A percentile compares a stretch with the other conserved stretches of the same genome.
Evolutionary conservation across 2,329 filamentous ascomycete species (phyloP).

Genomic region (Phaeomoniella chlamydospora): DNA sequence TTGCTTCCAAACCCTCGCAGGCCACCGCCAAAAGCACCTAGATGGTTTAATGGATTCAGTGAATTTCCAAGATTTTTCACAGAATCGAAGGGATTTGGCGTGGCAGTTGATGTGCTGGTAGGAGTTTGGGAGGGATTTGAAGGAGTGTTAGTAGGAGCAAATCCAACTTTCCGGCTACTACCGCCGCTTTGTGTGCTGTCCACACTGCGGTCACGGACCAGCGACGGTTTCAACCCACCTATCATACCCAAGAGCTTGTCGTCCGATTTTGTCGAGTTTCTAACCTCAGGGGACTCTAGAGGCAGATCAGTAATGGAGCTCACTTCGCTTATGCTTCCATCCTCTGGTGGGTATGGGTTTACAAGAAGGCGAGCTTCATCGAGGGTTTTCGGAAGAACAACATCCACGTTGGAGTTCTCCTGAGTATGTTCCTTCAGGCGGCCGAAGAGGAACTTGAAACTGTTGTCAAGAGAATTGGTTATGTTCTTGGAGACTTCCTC

Average conservation of each 20-base stretch:
- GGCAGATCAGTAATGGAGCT: constrained; percentile 32
- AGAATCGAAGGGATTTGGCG: constrained; percentile 54
- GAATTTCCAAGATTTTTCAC: constrained; percentile 69
- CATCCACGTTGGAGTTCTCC: constrained; percentile 24
- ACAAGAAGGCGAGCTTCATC: constrained; percentile 87
- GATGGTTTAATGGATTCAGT: constrained; percentile 67
- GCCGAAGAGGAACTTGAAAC: constrained; percentile 85
- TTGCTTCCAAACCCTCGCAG: constrained; percentile 57
- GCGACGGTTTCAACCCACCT: constrained; percentile 41
- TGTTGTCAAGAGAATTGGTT: constrained; percentile 76
- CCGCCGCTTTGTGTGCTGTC: constrained; percentile 55
- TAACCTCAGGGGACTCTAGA: constrained; percentile 15
- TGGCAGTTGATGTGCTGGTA: constrained; percentile 14
- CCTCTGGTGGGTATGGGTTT: constrained; percentile 41
- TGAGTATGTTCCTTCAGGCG: constrained; percentile 60
- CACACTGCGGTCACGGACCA: constrained; percentile 55
- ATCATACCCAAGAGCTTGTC: constrained; percentile 59
- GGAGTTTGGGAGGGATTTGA: constrained; percentile 11
- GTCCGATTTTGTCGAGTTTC: constrained; percentile 31
- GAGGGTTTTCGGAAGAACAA: constrained; percentile 65
- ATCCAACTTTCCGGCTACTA: constrained; percentile 43
- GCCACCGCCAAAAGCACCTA: constrained; percentile 36
- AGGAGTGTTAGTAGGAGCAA: constrained; percentile 21
- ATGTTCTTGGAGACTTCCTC: constrained; percentile 90
- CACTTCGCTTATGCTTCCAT: constrained; percentile 31